Evolutionary conservation across 2,329 filamentous ascomycete genomes (phyloP), one percentile per base, ranked within the genome.

Genomic region (Zalaria sp.): DNA sequence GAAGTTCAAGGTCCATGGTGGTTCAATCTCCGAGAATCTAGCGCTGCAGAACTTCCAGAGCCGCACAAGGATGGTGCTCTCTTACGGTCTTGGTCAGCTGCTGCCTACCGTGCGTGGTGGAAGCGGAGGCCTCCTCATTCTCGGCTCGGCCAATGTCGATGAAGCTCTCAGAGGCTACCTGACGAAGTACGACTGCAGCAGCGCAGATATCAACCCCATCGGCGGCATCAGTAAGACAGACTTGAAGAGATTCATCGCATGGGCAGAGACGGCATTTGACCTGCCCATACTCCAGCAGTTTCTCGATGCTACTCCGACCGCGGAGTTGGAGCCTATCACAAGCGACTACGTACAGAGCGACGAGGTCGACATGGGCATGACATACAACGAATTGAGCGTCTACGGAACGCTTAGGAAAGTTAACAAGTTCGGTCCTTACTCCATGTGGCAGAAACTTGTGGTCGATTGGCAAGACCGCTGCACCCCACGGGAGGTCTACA

Each of bases 231-330:
- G 65, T 43, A 86, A 85, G 57, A 75, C 68, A 2, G 82, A 87
- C 50, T 63, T 85, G 1, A 83, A 82, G 57, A 61, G 70, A 6
- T 86, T 88, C 61, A 81, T 86, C 45, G 63, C 62, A n/a, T 86
- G 75, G 69, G 72, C 77, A 2, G 58, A 66, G 40, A 62, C 56
- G 11, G 62, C 69, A 31, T 85, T 82, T 52, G 57, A 71, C 4
- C 59, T 88, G 1, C 77, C 79, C 0, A 73, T 81, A 41, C 69
- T 86, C 1, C 58, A 74, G 6, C 68, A 75, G 6, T 88, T 87
- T 61, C 58, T 87, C 34, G 65, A 67, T 8, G 80, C 65, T 4
- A 61, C 63, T 0, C 66, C 65, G 3, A 69, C 66, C 0, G 65
- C 65, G 7, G 66, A 70, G 45, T 60, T 69, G 54, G 73, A 81